Base-by-base conservation (phyloP, 1,284 basidiomycete genomes). In the Earliella scabrosa region DNA sequence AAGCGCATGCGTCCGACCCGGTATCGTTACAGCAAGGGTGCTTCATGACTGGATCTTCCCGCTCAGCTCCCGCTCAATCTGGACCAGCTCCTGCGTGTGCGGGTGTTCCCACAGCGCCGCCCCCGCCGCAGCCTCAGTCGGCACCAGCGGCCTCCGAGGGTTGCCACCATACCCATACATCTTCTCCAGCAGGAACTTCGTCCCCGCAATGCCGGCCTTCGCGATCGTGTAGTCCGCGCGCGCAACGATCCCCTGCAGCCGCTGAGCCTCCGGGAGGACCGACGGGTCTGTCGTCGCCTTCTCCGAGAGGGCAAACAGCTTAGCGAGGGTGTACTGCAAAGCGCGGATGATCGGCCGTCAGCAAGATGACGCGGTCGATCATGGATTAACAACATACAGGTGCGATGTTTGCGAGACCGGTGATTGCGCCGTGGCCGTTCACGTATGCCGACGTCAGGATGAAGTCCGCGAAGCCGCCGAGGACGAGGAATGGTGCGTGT, bases 381-480 rank as follows among this genome's bases (percentile, higher is more conserved):
- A n/a, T n/a, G n/a, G n/a, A n/a, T n/a, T n/a, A n/a, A n/a, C n/a
- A n/a, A n/a, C n/a, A n/a, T n/a, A 88, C 89, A 29, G 92, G 92
- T 62, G 88, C 86, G 58, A 93, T 71, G 70, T 93, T 93, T 13
- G 82, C 89, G 32, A 93, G 83, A 54, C 91, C 91, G 63, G 88
- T 91, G 67, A 94, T 93, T 52, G 90, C 90, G 58, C 92, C 92
- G 68, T 92, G 86, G 7, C 79, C 90, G 64, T 83, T 82, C 36
- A 77, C 83, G 65, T 82, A 84, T 8, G 83, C 74, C n/a, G 89
- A 85, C 14, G 92, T 85, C 32, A 89, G 75, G 61, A 93, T 72
- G 72, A 92, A 92, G 73, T 94, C 92, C 59, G 81, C 79, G 71
- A 85, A 93, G 27, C 92, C 92, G 45, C 90, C 90, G 20, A 93